Base-by-base conservation (phyloP, 2,329 filamentous ascomycete species). In the Colletotrichum endophyticum region DNA sequence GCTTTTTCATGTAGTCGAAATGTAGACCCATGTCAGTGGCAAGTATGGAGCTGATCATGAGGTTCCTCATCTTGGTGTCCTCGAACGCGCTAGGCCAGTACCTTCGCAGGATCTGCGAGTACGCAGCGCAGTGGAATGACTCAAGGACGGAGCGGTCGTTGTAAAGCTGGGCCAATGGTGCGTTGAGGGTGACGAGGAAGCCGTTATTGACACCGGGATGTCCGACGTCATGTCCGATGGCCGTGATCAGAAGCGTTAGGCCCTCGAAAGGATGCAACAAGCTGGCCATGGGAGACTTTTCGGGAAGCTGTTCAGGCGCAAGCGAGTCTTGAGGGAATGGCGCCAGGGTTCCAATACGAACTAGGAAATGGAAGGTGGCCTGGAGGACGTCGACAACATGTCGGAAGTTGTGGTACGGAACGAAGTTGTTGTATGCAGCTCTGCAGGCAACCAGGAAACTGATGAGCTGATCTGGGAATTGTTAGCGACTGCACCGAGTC, bases 151-250 rank as follows among this genome's bases (percentile, higher is more conserved):
- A 99, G 72, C 95, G 95, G 84, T 99, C 97, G 82, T 99, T 99
- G 87, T 99, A 99, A 16, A 99, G 89, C 84, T 98, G 96, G 15
- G 97, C 97, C 32, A 99, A 88, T 2, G 97, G 96, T 22, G 97
- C 95, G 83, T 98, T 98, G 36, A 98, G 91, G 36, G 95, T 96
- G 22, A 98, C 93, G 7, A 99, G 89, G 83, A 99, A 99, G 34
- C 96, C 96, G 83, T 99, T 99, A 87, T 99, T 99, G 81, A 99
- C 97, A 72, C 97, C 97, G 0, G 97, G 97, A 83, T 99, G 97
- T 27, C 97, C 97, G 53, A 99, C 97, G 83, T 99, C 97, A 80
- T 99, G 97, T 57, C 97, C 97, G 81, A 99, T 98, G n/a, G 97
- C 97, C 11, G 96, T 96, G 79, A 99, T 94, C 62, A 99, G 90